Evolutionary conservation across 805 yeast genomes (phyloP), one percentile per base, ranked within the genome.

Genomic region (Wickerhamomyces sydowiorum): DNA sequence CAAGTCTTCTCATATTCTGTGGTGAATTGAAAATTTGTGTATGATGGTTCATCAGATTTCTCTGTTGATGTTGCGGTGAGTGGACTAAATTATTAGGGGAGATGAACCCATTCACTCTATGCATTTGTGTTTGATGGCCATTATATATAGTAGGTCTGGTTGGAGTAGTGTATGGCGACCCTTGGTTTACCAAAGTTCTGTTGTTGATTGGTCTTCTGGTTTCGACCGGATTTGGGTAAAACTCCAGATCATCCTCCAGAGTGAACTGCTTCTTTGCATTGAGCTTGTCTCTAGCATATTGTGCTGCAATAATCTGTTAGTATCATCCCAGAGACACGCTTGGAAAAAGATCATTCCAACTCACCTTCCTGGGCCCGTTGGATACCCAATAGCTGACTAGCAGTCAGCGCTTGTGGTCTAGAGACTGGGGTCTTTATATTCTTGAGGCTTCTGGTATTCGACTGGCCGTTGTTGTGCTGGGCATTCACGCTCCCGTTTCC

Each of bases 251-350:
- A 50, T 83, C 86, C 57, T 80, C 87, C 32, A 70, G 56, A 50
- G 82, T 89, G 58, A 84, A 82, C 30, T 87, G 80, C 51, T 84
- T 75, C 53, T 80, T 77, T 31, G 80, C 72, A 49, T 80, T 75
- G 52, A 79, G 70, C 48, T 72, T 70, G n/a, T 65, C 70, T 43
- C 75, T 65, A 17, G 76, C 73, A 7, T 60, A 46, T 13, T 46
- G 56, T 1, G 59, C 59, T 31, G 15, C 14, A 29, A 20, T 29
- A 29, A 5, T 5, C 15, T 10, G 31, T 12, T 28, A n/a, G n/a
- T n/a, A n/a, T n/a, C n/a, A n/a, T n/a, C n/a, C n/a, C n/a, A n/a
- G n/a, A n/a, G n/a, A n/a, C n/a, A n/a, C n/a, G n/a, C n/a, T n/a
- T n/a, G n/a, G n/a, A n/a, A n/a, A 24, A 30, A 30, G 31, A 15